Evolutionary conservation across 1,284 basidiomycete species (phyloP), one percentile per base, ranked within the genome.

Genomic region (Cutaneotrichosporon mucoides): DNA sequence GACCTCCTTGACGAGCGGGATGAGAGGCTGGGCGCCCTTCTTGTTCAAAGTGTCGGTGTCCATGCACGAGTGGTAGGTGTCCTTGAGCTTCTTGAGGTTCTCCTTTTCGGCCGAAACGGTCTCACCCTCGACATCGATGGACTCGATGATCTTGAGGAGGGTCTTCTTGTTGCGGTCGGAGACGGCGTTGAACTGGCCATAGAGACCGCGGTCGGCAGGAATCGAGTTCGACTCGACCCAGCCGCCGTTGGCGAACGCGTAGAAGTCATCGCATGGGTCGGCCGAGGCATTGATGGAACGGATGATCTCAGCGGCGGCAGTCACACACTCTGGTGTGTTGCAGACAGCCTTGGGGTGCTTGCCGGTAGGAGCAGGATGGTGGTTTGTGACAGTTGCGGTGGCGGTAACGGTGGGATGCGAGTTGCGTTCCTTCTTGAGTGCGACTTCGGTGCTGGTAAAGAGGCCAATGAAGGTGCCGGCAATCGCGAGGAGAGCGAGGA

Each of bases 231-330:
- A 78, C 53, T 84, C 84, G 34, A 88, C 81, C 92, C 92, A 97
- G 33, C 90, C 90, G 24, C 90, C 90, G 67, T 79, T 75, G 13
- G 91, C 85, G 78, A 88, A 99, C 64, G 88, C 84, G 75, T 95
- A 97, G 75, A 98, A 98, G 78, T 94, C 88, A 67, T 97, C 90
- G 79, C 95, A 99, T 0, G 95, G 95, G 75, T 98, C 90, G 66
- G 89, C 83, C 4, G 86, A 82, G 11, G 84, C 83, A 75, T 99
- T 93, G 50, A 99, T 80, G 3, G 86, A 86, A 33, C 86, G 84
- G 34, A 98, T 80, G 60, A 99, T 88, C 1, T 86, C 84, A 3
- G 90, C 88, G 4, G 95, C 87, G 11, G 94, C 83, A 48, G 87
- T 79, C 55, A 98, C 88, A 72, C 95, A 99, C 63, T 88, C 84